A percentile compares a stretch with the other conserved stretches of the same genome.
Evolutionary conservation across 768 basidiomycete genomes (phyloP).

Genomic region (Trametes gibbosa): DNA sequence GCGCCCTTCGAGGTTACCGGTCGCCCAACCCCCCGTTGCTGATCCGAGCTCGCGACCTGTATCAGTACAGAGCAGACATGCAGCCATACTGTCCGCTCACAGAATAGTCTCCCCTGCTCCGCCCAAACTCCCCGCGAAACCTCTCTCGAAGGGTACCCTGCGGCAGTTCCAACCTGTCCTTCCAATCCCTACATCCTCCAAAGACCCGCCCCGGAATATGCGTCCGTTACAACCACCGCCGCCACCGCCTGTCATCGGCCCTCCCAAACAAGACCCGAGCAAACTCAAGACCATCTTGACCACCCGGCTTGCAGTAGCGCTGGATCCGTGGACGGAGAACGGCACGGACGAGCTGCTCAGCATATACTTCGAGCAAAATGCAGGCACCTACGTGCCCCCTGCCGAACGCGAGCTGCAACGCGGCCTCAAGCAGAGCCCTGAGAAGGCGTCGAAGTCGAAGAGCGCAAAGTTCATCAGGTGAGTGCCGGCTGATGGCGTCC

Average conservation of each 20-base stretch:
- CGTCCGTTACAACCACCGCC: constrained; percentile 15
- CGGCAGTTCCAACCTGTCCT: constrained; percentile 3
- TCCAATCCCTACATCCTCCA: not conserved
- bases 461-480: constrained; percentile 49
- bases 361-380: constrained; percentile 50
- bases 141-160: not conserved
- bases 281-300: constrained; percentile 46
- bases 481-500: constrained; percentile 19
- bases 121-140: not conserved
- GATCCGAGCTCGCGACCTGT: not conserved
- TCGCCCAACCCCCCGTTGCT: not conserved
- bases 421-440: constrained; percentile 59
- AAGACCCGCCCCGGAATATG: not conserved
- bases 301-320: constrained; percentile 51
- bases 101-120: not conserved
- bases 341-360: constrained; percentile 51
- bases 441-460: constrained; percentile 44
- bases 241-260: constrained; percentile 1
- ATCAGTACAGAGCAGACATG: not conserved
- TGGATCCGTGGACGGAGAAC: constrained; percentile 49
- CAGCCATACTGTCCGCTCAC: constrained; percentile 1
- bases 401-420: constrained; percentile 40
- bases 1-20: not conserved
- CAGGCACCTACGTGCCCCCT: constrained; percentile 34
- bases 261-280: constrained; percentile 15